Conservation (phyloP, 2,329 filamentous ascomycete species). For the Ophiostoma piceae region DNA sequence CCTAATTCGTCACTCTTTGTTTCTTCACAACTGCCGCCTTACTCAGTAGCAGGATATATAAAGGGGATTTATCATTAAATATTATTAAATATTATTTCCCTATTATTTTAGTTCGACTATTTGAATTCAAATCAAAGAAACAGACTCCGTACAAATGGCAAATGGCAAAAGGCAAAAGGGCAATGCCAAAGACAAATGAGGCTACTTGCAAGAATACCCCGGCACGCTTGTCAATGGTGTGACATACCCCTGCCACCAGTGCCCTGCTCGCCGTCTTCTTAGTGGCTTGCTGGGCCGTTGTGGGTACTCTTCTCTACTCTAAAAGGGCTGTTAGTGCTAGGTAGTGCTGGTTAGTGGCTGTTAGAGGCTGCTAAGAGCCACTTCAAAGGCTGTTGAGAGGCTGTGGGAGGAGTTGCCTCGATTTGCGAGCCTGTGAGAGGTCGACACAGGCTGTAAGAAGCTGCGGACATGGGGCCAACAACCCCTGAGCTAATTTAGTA, state of each 20-base stretch:
- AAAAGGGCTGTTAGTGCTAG: conserved; percentile 16
- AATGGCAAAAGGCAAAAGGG: too few species aligned
- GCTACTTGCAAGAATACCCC: background rate
- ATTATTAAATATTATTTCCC: too few species aligned
- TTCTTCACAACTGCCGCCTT: background rate
- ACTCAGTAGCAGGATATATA: too few species aligned
- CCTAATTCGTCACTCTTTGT: background rate
- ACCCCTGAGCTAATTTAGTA: conserved; percentile 12
- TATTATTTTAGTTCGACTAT: too few species aligned
- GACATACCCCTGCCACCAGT: conserved; percentile 5
- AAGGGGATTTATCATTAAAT: too few species aligned
- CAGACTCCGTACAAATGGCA: too few species aligned
- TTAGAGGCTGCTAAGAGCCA: background rate
- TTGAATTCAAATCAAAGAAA: too few species aligned
- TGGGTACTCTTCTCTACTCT: background rate
- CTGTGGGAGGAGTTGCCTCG: background rate
- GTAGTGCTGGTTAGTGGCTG: conserved; percentile 1
- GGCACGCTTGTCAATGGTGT: conserved; percentile 13
- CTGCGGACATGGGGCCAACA: conserved; percentile 7
- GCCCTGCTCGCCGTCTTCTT: background rate
- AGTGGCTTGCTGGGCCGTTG: conserved; percentile 10
- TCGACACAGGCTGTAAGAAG: background rate
- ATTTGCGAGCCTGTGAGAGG: background rate
- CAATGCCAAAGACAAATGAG: background rate
- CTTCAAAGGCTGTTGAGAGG: background rate